phyloP scores from a whole-genome alignment of 805 yeast species.

The Priceomyces fermenticarens region DNA sequence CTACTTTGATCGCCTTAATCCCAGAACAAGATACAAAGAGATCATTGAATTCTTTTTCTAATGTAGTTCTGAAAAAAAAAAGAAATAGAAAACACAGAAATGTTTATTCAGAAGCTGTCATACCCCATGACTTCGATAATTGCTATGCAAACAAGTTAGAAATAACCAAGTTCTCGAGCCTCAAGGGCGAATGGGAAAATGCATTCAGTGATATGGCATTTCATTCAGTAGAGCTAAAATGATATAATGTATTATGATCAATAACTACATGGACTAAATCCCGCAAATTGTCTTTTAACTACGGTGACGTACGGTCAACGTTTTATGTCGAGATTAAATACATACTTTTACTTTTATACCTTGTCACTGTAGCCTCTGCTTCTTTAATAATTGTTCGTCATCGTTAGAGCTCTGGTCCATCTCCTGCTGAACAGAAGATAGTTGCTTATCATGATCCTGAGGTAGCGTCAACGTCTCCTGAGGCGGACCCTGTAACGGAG shows the following conservation, averaged over 20 bases:
- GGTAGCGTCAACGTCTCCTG: constrained; percentile 9
- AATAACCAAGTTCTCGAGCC: constrained; percentile 17
- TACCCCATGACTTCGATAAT: constrained; percentile 26
- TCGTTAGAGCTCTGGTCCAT: constrained; percentile 1
- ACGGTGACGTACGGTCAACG: not conserved
- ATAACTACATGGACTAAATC: no score
- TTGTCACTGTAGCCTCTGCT: constrained; percentile 15
- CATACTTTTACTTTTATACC: constrained; percentile 1
- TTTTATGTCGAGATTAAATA: not conserved
- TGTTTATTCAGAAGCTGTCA: constrained; percentile 24
- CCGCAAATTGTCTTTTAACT: not conserved
- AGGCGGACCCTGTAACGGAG: constrained; percentile 7
- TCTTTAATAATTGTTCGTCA: constrained; percentile 16
- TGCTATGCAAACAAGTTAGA: constrained; percentile 28
- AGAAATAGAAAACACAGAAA: constrained; percentile 20
- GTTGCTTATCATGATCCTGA: constrained; percentile 7
- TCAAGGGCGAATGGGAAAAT: constrained; percentile 44
- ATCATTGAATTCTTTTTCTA: constrained; percentile 18
- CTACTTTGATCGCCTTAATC: constrained; percentile 32
- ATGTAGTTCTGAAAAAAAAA: constrained; percentile 14
- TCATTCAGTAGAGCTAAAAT: constrained; percentile 22
- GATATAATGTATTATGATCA: no score
- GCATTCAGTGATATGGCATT: constrained; percentile 53
- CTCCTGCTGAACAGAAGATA: not conserved
- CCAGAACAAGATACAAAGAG: constrained; percentile 8